Evolutionary conservation across 2,329 filamentous ascomycete species (phyloP), one percentile per base, ranked within the genome.

Genomic region (Orbilia javanica): DNA sequence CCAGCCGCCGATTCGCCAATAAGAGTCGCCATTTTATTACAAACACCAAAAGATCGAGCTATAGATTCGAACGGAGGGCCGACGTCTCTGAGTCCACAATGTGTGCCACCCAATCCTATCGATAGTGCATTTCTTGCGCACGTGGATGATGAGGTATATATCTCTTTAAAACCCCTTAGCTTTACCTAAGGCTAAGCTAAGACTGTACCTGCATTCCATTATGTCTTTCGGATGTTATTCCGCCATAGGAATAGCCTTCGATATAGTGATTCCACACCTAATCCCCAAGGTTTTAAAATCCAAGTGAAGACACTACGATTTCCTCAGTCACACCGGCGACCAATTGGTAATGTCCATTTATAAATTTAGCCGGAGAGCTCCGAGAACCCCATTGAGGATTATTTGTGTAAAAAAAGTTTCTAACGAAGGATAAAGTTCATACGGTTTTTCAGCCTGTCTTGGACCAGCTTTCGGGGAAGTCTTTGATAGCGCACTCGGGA

Each of bases 61-160:
- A 50, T 15, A 8, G 20, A 25, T 25, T 27, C 20, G 5, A 2
- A 18, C 8, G 18, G 4, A n/a, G 8, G n/a, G 15, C 10, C 46
- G 20, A 50, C 46, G 20, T 50, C 46, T 22, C 20, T 50, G 10
- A 13, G 22, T 50, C 10, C 2, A 4, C n/a, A 6, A 20, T 44
- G 34, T 31, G 22, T 13, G 11, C 15, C 27, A 34, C 7, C n/a
- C n/a, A 36, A 6, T 36, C 4, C 55, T 60, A 62, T 70, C 27
- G 25, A 62, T 22, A 46, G 48, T 31, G 46, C 20, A 20, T 25
- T 13, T 15, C 4, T 4, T 27, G 66, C 39, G 66, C 48, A 70
- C 53, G 42, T 72, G 68, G 22, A 13, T 4, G 4, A 29, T 72
- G 68, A 72, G 68, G 68, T 55, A 72, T 72, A 72, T 72, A 57